Evolutionary conservation across 768 basidiomycete species (phyloP), one percentile per base, ranked within the genome.

Genomic region (Galerina sulciceps): DNA sequence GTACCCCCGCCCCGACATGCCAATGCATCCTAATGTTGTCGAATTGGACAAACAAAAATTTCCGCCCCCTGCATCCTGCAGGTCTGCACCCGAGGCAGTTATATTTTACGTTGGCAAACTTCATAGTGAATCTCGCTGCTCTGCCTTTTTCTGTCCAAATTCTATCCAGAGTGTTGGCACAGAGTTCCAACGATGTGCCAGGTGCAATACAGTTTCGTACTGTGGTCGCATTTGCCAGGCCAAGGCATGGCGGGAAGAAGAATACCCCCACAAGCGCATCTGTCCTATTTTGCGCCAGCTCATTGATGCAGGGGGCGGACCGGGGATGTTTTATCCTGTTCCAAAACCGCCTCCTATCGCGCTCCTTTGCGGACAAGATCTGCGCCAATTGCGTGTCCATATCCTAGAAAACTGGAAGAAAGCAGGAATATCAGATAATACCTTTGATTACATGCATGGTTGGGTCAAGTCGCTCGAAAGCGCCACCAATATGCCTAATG

Each of bases 171-270:
- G 35, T 34, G 53, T 45, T 8, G 56, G 57, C 17, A 58, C 14
- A 18, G 43, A 50, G 22, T 58, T 57, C 37, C 56, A 62, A 45
- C 50, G 53, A 14, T 62, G 61, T 34, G 51, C 20, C 22, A 51
- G 53, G 11, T 62, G 61, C 17, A 18, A 26, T 4, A 26, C 45
- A 9, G 56, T 58, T 13, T 57, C 52, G 6, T 62, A 62, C 38
- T 62, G 61, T n/a, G 49, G 61, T 20, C 47, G 38, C 17, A 40
- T 44, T 18, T 62, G 61, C 22, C 61, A 62, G n/a, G 23, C 35
- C 6, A 35, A 40, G n/a, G 57, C 57, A 4, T 62, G 61, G 57
- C 49, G 36, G 15, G 53, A 59, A 18, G 57, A 62, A 42, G n/a
- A n/a, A 14, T 55, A 45, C 36, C 53, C 61, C 6, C 61, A 62